Percentiles rank a stretch among this genome's conserved stretches.
Conservation (phyloP, 768 basidiomycete species). For the Stropharia rugosoannulata region DNA sequence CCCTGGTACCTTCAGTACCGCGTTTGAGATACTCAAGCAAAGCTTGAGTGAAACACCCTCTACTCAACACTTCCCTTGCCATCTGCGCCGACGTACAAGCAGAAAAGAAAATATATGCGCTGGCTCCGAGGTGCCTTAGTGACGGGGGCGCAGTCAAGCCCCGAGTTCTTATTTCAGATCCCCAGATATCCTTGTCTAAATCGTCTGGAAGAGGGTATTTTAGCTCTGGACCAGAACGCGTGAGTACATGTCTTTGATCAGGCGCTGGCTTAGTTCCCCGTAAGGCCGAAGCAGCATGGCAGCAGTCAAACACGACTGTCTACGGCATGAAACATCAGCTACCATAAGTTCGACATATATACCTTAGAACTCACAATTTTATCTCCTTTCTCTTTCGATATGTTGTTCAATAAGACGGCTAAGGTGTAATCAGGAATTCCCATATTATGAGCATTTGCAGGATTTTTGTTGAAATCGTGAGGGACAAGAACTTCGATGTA, state of each 20-base stretch:
- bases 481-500: conserved; percentile 6
- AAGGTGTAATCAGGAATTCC: conserved; percentile 14
- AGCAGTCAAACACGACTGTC: conserved; percentile 19
- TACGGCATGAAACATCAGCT: background rate
- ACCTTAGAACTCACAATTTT: conserved; percentile 12
- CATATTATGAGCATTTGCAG: background rate
- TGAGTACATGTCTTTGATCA: background rate
- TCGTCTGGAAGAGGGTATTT: conserved; percentile 1
- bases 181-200: conserved; percentile 1
- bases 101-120: background rate
- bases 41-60: conserved; percentile 1
- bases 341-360: background rate
- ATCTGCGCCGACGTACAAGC: conserved; percentile 1
- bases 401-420: conserved; percentile 6
- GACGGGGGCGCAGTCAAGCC: background rate
- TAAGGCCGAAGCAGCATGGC: conserved; percentile 10
- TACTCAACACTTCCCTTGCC: background rate
- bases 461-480: conserved; percentile 1
- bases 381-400: conserved; percentile 14
- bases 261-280: background rate
- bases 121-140: background rate
- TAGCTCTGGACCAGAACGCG: background rate
- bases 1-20: background rate
- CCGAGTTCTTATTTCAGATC: background rate
- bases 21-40: background rate